Evolutionary conservation across 2,329 filamentous ascomycete species (phyloP).

Genomic region (Pestalotiopsis sp.): DNA sequence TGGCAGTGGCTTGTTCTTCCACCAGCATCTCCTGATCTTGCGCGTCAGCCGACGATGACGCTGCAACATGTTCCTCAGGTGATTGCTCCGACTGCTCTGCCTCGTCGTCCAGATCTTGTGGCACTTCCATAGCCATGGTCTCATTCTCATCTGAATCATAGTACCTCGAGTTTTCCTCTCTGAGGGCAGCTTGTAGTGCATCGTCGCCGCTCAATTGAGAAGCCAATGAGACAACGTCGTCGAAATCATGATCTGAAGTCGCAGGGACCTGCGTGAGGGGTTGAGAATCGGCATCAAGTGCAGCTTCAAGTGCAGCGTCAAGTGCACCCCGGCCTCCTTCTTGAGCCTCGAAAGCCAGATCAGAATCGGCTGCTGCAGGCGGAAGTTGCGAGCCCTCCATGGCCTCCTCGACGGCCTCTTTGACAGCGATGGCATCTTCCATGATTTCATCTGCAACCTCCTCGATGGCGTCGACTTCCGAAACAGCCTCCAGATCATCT

Average conservation of each 20-base stretch:
- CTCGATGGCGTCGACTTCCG: not conserved
- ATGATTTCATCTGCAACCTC: not conserved
- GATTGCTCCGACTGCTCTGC: not conserved
- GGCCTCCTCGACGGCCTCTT: not conserved
- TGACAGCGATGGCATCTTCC: not conserved
- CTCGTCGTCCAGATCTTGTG: not conserved
- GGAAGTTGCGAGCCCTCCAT: not conserved
- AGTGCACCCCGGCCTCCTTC: not conserved
- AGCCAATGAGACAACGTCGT: constrained; percentile 4
- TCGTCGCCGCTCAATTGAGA: constrained; percentile 16
- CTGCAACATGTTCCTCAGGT: not conserved
- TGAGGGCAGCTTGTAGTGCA: constrained; percentile 15
- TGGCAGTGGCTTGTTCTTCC: not conserved
- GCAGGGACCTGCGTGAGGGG: not conserved
- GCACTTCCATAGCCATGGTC: not conserved
- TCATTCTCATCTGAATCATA: not conserved
- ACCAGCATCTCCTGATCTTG: not conserved
- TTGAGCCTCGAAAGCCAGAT: constrained; percentile 4
- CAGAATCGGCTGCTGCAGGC: not conserved
- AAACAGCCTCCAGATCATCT: not conserved
- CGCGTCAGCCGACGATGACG: not conserved
- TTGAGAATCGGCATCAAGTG: not conserved
- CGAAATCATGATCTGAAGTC: not conserved
- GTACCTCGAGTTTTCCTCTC: not conserved
- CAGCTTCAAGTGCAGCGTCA: not conserved